phyloP scores from a whole-genome alignment of 805 yeast species.

The Metschnikowia lunata region DNA sequence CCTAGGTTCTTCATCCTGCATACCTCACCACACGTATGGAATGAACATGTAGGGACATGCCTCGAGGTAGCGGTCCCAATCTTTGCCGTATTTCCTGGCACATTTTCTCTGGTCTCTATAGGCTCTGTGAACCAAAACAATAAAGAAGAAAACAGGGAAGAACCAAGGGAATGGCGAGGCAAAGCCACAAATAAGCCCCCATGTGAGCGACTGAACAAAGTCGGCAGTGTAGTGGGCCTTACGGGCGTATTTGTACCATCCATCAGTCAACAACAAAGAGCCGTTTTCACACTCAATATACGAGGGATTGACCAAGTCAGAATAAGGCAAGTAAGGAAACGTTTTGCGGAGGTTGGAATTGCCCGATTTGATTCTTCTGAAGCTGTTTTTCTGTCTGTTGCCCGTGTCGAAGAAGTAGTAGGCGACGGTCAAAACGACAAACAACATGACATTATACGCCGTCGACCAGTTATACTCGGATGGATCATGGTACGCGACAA shows the following conservation, averaged over 20 bases:
- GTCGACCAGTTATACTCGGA: conserved; percentile 72
- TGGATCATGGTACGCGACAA: conserved; percentile 78
- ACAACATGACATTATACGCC: conserved; percentile 53
- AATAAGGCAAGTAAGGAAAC: conserved; percentile 90
- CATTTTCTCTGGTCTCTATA: conserved; percentile 84
- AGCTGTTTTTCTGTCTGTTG: conserved; percentile 91
- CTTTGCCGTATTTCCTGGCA: conserved; percentile 82
- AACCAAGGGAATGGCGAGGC: conserved; percentile 92
- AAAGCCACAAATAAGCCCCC: conserved; percentile 92
- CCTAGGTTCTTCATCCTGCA: too few species aligned
- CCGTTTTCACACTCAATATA: conserved; percentile 85
- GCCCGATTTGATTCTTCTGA: conserved; percentile 81
- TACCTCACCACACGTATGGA: conserved; percentile 66
- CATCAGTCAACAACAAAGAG: conserved; percentile 79
- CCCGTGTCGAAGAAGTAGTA: conserved; percentile 94
- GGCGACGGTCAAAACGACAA: conserved; percentile 55
- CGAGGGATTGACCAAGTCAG: conserved; percentile 75
- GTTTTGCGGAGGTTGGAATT: conserved; percentile 72
- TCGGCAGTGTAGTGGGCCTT: conserved; percentile 95
- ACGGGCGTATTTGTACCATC: conserved; percentile 93
- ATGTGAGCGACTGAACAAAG: conserved; percentile 77
- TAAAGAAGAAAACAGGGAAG: conserved; percentile 85
- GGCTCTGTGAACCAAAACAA: conserved; percentile 86
- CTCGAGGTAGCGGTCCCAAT: conserved; percentile 83
- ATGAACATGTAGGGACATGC: conserved; percentile 90